Conservation (phyloP, 805 yeast species). For the Blastobotrys parvus region DNA sequence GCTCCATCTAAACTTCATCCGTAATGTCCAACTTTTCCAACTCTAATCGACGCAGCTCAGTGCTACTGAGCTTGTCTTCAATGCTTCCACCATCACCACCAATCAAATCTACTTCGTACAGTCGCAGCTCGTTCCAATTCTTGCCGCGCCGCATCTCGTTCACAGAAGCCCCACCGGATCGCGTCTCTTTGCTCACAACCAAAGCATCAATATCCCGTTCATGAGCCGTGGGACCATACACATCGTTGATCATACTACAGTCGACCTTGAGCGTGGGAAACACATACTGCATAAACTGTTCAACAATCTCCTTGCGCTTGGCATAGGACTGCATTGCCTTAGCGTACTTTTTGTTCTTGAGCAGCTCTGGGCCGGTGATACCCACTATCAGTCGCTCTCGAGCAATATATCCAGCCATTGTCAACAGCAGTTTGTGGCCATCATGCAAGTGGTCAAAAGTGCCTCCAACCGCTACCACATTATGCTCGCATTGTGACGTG, state of each 20-base stretch:
- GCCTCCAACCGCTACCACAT: conserved; percentile 66
- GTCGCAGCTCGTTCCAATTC: conserved; percentile 43
- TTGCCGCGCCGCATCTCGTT: conserved; percentile 55
- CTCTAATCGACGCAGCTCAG: conserved; percentile 52
- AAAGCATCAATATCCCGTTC: conserved; percentile 67
- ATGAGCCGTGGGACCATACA: conserved; percentile 90
- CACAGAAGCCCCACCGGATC: conserved; percentile 62
- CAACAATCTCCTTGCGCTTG: conserved; percentile 40
- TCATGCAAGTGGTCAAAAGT: conserved; percentile 95
- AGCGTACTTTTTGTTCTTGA: conserved; percentile 65
- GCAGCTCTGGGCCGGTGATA: conserved; percentile 65
- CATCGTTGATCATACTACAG: conserved; percentile 62
- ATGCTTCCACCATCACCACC: conserved; percentile 50
- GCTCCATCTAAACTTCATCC: too few relatives aligned
- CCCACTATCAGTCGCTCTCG: conserved; percentile 59
- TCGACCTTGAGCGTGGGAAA: conserved; percentile 42
- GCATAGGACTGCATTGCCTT: conserved; percentile 55
- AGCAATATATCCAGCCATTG: conserved; percentile 61
- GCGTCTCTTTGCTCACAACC: conserved; percentile 74
- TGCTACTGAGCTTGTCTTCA: conserved; percentile 68
- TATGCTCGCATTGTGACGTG: conserved; percentile 1
- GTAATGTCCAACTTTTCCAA: too few relatives aligned
- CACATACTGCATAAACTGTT: conserved; percentile 40
- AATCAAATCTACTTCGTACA: conserved; percentile 53
- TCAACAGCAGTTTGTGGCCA: conserved; percentile 82